phyloP scores from a whole-genome alignment of 2,329 filamentous ascomycete genomes.

The Apiospora pterosperma region DNA sequence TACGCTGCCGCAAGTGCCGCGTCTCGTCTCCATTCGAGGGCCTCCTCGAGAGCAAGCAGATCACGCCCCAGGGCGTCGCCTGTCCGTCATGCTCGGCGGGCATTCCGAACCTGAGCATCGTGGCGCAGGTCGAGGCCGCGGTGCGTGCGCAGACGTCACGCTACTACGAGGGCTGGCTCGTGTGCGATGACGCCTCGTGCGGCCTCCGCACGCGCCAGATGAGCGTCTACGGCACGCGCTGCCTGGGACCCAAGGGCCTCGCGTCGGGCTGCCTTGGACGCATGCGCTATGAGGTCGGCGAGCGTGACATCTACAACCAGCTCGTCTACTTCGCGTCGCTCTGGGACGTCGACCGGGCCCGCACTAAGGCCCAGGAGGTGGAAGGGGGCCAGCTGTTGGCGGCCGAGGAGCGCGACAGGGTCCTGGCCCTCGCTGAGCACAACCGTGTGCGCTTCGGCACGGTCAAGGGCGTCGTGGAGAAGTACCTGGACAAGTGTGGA shows the following conservation, averaged over 20 bases:
- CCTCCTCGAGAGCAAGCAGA: slow-evolving; percentile 38
- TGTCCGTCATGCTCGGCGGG: slow-evolving; percentile 67
- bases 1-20: slow-evolving; percentile 82
- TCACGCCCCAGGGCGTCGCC: slow-evolving; percentile 62
- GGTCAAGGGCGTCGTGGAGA: slow-evolving; percentile 73
- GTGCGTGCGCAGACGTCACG: slow-evolving; percentile 73
- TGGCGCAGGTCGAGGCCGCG: slow-evolving; percentile 83
- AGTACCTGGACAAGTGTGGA: slow-evolving; percentile 85
- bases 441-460: slow-evolving; percentile 79
- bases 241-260: slow-evolving; percentile 81
- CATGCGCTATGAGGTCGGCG: slow-evolving; percentile 84
- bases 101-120: slow-evolving; percentile 68
- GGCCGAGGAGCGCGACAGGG: slow-evolving; percentile 57
- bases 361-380: slow-evolving; percentile 37
- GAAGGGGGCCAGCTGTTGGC: slow-evolving; percentile 31
- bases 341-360: slow-evolving; percentile 87
- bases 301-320: slow-evolving; percentile 94
- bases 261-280: slow-evolving; percentile 79
- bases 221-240: slow-evolving; percentile 87
- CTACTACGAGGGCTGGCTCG: slow-evolving; percentile 91
- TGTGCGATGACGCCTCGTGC: slow-evolving; percentile 87
- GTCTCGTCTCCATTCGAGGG: slow-evolving; percentile 72
- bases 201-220: slow-evolving; percentile 86
- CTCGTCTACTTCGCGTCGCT: slow-evolving; percentile 80
- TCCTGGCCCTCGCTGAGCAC: slow-evolving; percentile 72